Evolutionary conservation across 148 eudicot species (phyloP), one percentile per base, ranked within the genome.

Genomic region (Gaultheria prostrata): DNA sequence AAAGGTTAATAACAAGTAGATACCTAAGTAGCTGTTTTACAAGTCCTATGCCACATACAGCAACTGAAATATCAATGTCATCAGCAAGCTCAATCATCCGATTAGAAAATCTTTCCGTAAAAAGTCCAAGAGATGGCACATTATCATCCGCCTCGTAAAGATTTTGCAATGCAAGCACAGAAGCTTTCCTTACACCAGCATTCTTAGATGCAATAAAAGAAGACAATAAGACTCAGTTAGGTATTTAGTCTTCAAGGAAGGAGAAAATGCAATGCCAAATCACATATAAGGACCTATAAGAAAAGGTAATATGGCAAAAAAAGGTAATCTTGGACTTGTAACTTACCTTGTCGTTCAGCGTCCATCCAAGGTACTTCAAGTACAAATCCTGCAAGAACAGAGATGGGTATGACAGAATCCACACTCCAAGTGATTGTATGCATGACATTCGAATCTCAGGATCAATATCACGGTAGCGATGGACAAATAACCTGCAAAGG

Each of bases 31-130:
- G 89, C 76, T 95, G 98, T 86, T 93, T 97, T 72, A 94, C 93
- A 84, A 97, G 97, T 76, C 98, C 98, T 74, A 97, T 93, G 81
- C 95, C 95, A 85, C 95, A 93, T 80, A 97, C 98, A 86, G 99
- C 97, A 48, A 97, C 99, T 43, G 99, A 89, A 82, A 93, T 92
- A 83, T 97, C 99, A 87, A 90, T 86, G 86, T 97, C 99, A 89
- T 97, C 99, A 80, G 99, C 99, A 84, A 97, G 97, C 82, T 97
- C 99, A 84, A 97, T 90, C 98, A 97, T 94, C 86, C 99, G 89
- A 79, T 87, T 93, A 67, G 95, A 88, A 87, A 97, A 97, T 85
- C 99, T 91, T 74, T 97, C 95, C 8, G 98, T 97, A 88, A 97
- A 97, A 72, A 97, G 98, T 76, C 92, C 93, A 85, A 97, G 99